Base-by-base conservation (phyloP, 768 basidiomycete species). In the Collybia nuda region DNA sequence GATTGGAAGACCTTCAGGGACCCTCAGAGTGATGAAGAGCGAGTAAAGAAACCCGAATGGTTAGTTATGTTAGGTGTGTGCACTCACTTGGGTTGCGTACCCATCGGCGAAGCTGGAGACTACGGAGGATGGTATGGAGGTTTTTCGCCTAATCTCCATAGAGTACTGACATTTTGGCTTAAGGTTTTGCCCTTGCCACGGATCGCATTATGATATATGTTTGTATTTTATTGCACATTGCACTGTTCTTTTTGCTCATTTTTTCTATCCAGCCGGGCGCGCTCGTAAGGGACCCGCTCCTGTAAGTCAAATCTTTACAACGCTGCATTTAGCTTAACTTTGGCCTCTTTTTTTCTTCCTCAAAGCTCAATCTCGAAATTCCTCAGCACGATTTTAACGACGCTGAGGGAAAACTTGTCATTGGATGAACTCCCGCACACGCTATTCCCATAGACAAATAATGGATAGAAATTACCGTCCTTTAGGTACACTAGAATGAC, bases 201-300 rank as follows among this genome's bases (percentile, higher is more conserved):
- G 96, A 66, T 98, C 96, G 47, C 96, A 99, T 66, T 95, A 94
- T 64, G 94, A 98, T 71, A 97, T 97, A 52, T 96, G 89, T 91
- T 61, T 54, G 88, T 72, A 24, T 56, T 29, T 22, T n/a, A 44
- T 28, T 21, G 18, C 24, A 11, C 47, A 35, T 32, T 15, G 36
- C n/a, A 38, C 36, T 44, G 9, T 55, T 18, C 42, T 47, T 8
- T 44, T 48, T 38, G 48, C 44, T 39, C 39, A 61, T 26, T 60
- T 51, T 57, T 50, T 26, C 49, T 22, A 53, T 14, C 56, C 55
- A 93, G 91, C 94, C 64, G 96, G 96, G 56, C 93, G 96, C 69
- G 85, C 88, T 62, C 89, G 96, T 68, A 92, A 94, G 68, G 96
- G 96, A 40, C 96, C 96, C 62, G 96, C 96, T 67, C 96, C 96